phyloP scores from a whole-genome alignment of 2,329 filamentous ascomycete species.

The Penicillium hesseltinei region DNA sequence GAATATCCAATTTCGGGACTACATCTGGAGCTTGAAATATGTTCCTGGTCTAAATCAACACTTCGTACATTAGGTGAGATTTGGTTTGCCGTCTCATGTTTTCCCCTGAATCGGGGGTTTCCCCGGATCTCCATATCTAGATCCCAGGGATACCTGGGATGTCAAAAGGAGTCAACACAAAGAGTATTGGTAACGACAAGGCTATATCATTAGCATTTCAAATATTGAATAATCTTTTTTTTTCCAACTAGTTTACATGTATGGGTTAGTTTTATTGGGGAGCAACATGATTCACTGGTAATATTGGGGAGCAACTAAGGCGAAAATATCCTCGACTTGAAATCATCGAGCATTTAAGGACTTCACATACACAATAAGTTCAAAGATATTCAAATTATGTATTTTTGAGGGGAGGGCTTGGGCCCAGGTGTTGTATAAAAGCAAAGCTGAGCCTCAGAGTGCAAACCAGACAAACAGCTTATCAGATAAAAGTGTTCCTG shows the following conservation, averaged over 20 bases:
- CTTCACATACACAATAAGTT: background rate
- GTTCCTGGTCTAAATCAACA: too few species aligned
- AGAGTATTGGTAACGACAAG: background rate
- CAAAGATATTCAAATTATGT: background rate
- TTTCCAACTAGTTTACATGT: background rate
- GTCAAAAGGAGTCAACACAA: background rate
- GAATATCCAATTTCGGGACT: background rate
- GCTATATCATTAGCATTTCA: background rate
- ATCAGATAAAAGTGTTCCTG: slow-evolving; percentile 19
- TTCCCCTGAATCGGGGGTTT: slow-evolving; percentile 4
- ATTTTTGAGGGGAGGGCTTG: background rate
- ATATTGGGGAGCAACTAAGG: background rate
- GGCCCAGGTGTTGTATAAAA: background rate
- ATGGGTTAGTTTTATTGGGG: background rate
- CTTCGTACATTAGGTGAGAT: background rate
- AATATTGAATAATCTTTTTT: background rate
- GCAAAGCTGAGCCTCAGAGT: background rate
- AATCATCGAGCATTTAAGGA: background rate
- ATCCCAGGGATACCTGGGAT: background rate
- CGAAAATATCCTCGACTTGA: background rate
- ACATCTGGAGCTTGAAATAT: background rate
- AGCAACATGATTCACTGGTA: background rate
- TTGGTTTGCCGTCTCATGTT: background rate
- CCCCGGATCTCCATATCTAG: slow-evolving; percentile 1
- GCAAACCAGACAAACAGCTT: slow-evolving; percentile 27